phyloP scores from a whole-genome alignment of 2,329 filamentous ascomycete species.

The Calonectria crousiana region DNA sequence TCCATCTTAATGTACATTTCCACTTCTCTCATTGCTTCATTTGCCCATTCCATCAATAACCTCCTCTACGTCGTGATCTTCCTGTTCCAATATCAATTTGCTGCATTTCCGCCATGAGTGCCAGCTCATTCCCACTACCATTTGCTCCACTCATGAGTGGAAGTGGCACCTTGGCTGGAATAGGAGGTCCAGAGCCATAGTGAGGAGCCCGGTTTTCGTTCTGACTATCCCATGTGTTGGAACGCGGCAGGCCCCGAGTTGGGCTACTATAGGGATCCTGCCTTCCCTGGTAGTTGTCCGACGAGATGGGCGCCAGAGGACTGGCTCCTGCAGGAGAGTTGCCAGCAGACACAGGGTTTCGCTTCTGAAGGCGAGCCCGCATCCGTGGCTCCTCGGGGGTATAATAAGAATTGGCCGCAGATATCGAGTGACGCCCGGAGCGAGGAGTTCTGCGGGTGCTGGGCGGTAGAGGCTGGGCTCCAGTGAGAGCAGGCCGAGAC shows the following conservation, averaged over 20 bases:
- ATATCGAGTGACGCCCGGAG: conserved; percentile 63
- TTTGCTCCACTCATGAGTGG: conserved; percentile 59
- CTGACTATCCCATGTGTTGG: conserved; percentile 66
- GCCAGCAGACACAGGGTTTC: conserved; percentile 60
- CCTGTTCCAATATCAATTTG: conserved; percentile 75
- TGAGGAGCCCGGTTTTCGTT: conserved; percentile 64
- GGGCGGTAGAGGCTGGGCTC: conserved; percentile 65
- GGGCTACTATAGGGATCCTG: conserved; percentile 50
- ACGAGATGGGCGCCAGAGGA: conserved; percentile 66
- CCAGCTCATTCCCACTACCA: conserved; percentile 62
- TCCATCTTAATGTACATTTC: conserved; percentile 41
- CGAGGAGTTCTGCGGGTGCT: conserved; percentile 66
- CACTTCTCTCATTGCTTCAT: conserved; percentile 34
- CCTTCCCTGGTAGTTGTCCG: conserved; percentile 64
- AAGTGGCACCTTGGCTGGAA: conserved; percentile 79
- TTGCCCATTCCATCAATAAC: conserved; percentile 52
- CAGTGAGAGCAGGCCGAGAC: conserved; percentile 61
- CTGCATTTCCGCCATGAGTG: conserved; percentile 79
- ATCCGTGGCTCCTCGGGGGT: conserved; percentile 49
- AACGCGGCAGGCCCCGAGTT: conserved; percentile 54
- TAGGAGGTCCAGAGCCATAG: conserved; percentile 63
- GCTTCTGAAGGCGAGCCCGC: conserved; percentile 76
- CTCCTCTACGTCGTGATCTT: conserved; percentile 64
- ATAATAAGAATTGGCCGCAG: conserved; percentile 49
- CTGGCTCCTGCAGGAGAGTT: conserved; percentile 55